These are phyloP conservation scores for Boletus coffeatus DNA, from an alignment of 1,284 basidiomycete genomes.

Conservation along the genomic window DNA sequence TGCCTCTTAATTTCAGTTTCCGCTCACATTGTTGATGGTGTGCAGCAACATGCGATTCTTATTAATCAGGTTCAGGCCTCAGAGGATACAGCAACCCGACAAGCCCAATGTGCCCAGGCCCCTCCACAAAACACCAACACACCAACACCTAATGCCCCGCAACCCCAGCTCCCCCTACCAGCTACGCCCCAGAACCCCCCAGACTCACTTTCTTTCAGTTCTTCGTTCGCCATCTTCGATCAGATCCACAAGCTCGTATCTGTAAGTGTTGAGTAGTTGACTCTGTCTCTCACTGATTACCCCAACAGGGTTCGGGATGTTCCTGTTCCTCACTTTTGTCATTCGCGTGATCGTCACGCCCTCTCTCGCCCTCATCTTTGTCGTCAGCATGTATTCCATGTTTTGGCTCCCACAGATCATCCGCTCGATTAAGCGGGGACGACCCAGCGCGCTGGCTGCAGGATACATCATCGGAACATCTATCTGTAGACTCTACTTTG, in stretches of 20 bases:
- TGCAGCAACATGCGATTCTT: slow-evolving; percentile 78
- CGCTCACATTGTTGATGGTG: not conserved
- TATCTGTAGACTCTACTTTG: slow-evolving; percentile 62
- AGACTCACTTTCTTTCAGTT: slow-evolving; percentile 42
- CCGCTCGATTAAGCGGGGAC: slow-evolving; percentile 57
- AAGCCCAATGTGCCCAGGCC: slow-evolving; percentile 11
- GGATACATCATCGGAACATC: slow-evolving; percentile 70
- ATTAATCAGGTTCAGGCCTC: slow-evolving; percentile 80
- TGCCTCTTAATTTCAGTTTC: not conserved
- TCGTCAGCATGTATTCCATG: slow-evolving; percentile 55
- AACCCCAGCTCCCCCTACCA: slow-evolving; percentile 18
- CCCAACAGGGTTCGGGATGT: slow-evolving; percentile 57
- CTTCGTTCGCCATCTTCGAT: slow-evolving; percentile 51
- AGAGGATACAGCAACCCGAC: slow-evolving; percentile 46
- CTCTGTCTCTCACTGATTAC: not conserved
- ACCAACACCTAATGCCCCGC: slow-evolving; percentile 5
- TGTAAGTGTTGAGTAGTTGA: slow-evolving; percentile 40
- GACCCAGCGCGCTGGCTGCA: slow-evolving; percentile 47
- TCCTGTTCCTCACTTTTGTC: slow-evolving; percentile 63
- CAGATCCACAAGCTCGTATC: slow-evolving; percentile 64
- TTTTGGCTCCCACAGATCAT: slow-evolving; percentile 85
- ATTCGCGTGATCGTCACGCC: slow-evolving; percentile 72
- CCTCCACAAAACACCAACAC: slow-evolving; percentile 4
- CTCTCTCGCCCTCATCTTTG: slow-evolving; percentile 59
- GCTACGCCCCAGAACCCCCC: slow-evolving; percentile 12